Evolutionary conservation across 257 asterid genomes (phyloP).

Genomic region (Przewalskia tangutica): DNA sequence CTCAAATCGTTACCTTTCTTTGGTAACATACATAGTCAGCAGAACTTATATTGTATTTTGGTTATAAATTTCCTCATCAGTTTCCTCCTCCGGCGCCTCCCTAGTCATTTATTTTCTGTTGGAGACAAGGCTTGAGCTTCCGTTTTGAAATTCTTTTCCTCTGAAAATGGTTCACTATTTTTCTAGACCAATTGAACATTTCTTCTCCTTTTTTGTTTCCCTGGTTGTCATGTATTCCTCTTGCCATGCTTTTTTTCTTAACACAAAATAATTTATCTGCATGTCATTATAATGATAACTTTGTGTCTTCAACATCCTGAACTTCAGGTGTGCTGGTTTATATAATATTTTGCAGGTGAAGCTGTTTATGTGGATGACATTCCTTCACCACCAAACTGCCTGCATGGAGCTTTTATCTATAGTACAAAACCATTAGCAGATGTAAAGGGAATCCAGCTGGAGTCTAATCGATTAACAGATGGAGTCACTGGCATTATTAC

Average conservation of each 20-base stretch:
- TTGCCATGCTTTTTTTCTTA: no score
- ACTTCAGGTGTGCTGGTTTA: no score
- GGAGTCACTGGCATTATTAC: slow-evolving; percentile 35
- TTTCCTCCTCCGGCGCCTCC: neutral
- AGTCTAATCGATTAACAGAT: slow-evolving; percentile 17
- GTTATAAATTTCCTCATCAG: neutral
- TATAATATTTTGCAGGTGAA: no score
- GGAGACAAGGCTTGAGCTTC: neutral
- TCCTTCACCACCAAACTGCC: no score
- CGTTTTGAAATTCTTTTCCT: neutral
- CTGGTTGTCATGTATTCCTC: no score
- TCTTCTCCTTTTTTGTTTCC: no score
- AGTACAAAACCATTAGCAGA: slow-evolving; percentile 52
- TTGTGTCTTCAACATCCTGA: no score
- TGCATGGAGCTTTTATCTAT: slow-evolving; percentile 53
- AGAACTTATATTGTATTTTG: neutral
- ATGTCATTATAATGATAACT: no score
- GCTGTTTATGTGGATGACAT: no score
- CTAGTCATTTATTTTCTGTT: neutral
- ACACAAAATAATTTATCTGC: no score
- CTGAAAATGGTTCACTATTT: neutral
- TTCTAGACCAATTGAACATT: slow-evolving; percentile 5
- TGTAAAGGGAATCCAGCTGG: slow-evolving; percentile 32
- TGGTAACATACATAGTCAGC: neutral
- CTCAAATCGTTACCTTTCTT: neutral